phyloP scores from a whole-genome alignment of 495 filamentous ascomycete species.

The Hypoxylon subgilvum region DNA sequence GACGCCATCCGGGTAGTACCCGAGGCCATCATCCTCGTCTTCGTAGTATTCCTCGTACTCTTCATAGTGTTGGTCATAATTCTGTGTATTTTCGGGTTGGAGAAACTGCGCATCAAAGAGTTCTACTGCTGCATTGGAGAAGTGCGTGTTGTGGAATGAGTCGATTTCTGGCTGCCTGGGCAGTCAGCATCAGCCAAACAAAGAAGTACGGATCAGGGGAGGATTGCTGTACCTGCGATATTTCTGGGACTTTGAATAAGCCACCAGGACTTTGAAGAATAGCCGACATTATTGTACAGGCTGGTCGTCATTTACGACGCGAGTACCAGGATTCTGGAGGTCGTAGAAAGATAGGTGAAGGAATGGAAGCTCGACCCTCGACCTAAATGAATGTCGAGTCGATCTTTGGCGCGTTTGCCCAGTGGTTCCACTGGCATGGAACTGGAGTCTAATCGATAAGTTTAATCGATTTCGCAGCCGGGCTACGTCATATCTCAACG shows the following conservation, averaged over 20 bases:
- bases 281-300: constrained; percentile 29
- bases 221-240: constrained; percentile 57
- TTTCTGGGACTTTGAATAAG: constrained; percentile 42
- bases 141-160: constrained; percentile 71
- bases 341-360: no score
- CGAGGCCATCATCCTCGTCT: constrained; percentile 73
- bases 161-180: constrained; percentile 69
- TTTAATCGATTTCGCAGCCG: no score
- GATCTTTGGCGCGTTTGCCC: no score
- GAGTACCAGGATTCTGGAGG: neutral
- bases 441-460: no score
- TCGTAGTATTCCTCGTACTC: constrained; percentile 45
- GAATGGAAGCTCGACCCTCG: no score
- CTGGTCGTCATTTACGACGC: neutral
- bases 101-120: constrained; percentile 60
- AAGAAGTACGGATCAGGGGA: neutral
- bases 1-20: constrained; percentile 86
- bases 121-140: constrained; percentile 52
- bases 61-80: constrained; percentile 24
- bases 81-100: constrained; percentile 34
- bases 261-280: neutral
- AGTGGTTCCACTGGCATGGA: no score
- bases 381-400: no score
- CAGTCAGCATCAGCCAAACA: constrained; percentile 35
- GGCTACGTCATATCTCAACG: no score